Evolutionary conservation across 2,329 filamentous ascomycete genomes (phyloP), one percentile per base, ranked within the genome.

Genomic region (Penicillium verrucosum): DNA sequence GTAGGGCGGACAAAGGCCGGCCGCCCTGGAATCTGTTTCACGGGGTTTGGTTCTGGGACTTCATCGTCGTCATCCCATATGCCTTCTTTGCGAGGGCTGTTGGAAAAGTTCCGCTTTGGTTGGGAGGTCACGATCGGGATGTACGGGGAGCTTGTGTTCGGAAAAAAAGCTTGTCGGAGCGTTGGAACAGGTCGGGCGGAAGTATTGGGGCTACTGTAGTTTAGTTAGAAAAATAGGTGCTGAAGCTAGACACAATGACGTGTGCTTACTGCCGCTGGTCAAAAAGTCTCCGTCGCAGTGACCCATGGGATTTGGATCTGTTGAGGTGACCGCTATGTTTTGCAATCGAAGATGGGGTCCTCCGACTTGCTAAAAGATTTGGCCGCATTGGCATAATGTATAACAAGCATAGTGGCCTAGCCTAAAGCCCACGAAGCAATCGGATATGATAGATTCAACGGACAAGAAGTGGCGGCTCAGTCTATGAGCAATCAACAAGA

Each of bases 321-420:
- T 34, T 23, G n/a, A 37, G 14, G 18, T 47, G 18, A 29, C 52
- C 23, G 34, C 42, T 37, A 32, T 52, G 41, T n/a, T 37, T 58
- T 18, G 48, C 37, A 27, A 45, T 56, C 32, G 41, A 60, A 43
- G 57, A 41, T 42, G 49, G 53, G 54, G 57, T 45, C 55, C 55
- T 67, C 54, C 62, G 58, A 54, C 62, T 58, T 55, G 64, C 60
- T 58, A 57, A 48, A 55, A 64, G 43, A 45, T 45, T 60, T 45
- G 45, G 55, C 62, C 65, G 55, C 34, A 51, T 56, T 51, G 56
- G 63, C 66, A 68, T 68, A 21, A 51, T 68, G 61, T 49, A 40
- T 52, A 44, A 45, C 57, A 55, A 59, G 57, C 63, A 67, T 68
- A 59, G 42, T 65, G 63, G 45, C 32, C 43, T 46, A 41, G 41